phyloP scores from a whole-genome alignment of 345 rosid genomes.

The Euphorbia pulcherrima region DNA sequence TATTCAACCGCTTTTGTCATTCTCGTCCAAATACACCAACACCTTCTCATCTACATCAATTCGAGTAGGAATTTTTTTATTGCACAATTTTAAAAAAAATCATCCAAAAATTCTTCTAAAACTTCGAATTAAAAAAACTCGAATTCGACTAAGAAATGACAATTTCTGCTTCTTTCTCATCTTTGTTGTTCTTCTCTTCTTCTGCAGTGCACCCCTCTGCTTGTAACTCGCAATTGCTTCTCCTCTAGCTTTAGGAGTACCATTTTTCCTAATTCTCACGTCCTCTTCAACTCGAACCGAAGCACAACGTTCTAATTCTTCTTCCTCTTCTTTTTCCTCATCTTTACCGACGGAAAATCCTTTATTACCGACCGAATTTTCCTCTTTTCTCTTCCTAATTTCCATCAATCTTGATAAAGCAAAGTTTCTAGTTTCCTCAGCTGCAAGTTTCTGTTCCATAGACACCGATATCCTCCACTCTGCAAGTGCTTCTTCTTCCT shows the following conservation, averaged over 20 bases:
- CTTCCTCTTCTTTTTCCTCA: conserved; percentile 26
- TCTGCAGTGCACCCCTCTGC: neutral
- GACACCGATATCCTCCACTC: conserved; percentile 44
- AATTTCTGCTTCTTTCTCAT: conserved; percentile 23
- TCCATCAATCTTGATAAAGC: conserved; percentile 34
- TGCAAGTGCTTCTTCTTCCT: conserved; percentile 41
- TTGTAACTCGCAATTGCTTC: conserved; percentile 9
- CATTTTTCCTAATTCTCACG: conserved; percentile 10
- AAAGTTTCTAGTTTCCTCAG: conserved; percentile 32
- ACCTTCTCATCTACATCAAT: too few species aligned
- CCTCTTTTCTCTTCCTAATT: neutral
- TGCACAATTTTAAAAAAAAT: too few species aligned
- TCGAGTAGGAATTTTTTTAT: too few species aligned
- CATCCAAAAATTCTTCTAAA: conserved; percentile 26
- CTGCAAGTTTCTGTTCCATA: conserved; percentile 42
- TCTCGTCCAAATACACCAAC: too few species aligned
- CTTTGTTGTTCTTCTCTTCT: conserved; percentile 17
- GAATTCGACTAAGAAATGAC: conserved; percentile 26
- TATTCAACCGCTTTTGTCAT: too few species aligned
- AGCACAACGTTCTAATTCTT: neutral
- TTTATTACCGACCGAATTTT: neutral
- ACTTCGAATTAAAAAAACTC: conserved; percentile 18
- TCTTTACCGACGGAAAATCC: conserved; percentile 3
- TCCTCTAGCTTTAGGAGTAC: conserved; percentile 33
- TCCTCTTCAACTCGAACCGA: neutral